Evolutionary conservation across 2,329 filamentous ascomycete species (phyloP), one percentile per base, ranked within the genome.

Genomic region (Sordariomycetes sp.): DNA sequence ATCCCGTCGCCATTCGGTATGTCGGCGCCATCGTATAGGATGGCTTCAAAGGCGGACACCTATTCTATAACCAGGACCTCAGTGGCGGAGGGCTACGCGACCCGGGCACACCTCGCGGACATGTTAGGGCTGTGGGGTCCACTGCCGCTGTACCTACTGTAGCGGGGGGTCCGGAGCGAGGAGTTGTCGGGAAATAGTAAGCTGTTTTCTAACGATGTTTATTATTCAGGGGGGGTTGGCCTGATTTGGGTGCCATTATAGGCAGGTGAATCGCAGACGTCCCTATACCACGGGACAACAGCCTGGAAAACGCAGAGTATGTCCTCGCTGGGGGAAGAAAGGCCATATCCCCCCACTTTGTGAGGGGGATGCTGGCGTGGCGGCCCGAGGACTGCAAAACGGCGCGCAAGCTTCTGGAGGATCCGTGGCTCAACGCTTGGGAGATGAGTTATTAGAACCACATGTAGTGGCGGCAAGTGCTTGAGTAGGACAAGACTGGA

Each of bases 1-100:
- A 67, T 51, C 61, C 66, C 24, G 64, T 62, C 12, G 67, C 69
- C 57, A 62, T 62, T 20, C 62, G 59, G 58, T 61, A 63, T 57
- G 51, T 69, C 8, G 67, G 65, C n/a, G 62, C 65, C 3, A 64
- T 69, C 60, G 65, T 67, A 34, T 67, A 65, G 62, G 65, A 67
- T 39, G 61, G 67, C 42, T 59, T 68, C 2, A 65, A 63, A 24
- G 65, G 65, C 48, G 58, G 63, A 12, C 66, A 66, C 54, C 60
- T 67, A 5, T 59, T 66, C 2, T 64, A 63, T 36, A 58, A 58
- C 28, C 56, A 59, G 10, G 53, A 60, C 0, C 57, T 61, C 8
- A 62, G 58, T 28, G 53, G 48, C n/a, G 17, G 60, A 58, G 45
- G 58, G 57, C 15, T 65, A 66, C 55, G 63, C 62, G 15, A 62